Evolutionary conservation across 495 filamentous ascomycete species (phyloP), one percentile per base, ranked within the genome.

Genomic region (Aspergillus sclerotiicarbonarius): DNA sequence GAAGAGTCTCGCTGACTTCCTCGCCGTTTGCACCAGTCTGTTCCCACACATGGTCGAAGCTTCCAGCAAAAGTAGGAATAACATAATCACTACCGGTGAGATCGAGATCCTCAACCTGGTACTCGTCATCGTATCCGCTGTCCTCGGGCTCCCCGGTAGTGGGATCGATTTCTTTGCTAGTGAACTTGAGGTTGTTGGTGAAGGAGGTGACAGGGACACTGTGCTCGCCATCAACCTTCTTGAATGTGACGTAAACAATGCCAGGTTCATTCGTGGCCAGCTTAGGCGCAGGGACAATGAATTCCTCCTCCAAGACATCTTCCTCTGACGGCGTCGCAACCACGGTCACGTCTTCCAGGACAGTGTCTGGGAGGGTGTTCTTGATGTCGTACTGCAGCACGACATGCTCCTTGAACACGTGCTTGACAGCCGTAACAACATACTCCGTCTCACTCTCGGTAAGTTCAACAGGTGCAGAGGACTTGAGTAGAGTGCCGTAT

Each of bases 401-500:
- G 61, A 98, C 82, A 65, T 98, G 89, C 68, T 96, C 90, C 72
- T 92, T 93, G 85, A 96, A 98, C 65, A 98, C 88, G 64, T 99
- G 95, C 77, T 98, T 99, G 73, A 97, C 82, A 9, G 90, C 90
- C 16, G 82, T 82, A 39, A 98, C 95, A 47, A 97, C 92, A 63
- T 99, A 99, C 75, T 99, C 94, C 15, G 94, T 97, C 72, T 98
- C 94, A 59, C 90, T 89, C 72, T 99, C 94, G 20, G 94, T 96
- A 31, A 99, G 83, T 72, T 96, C 93, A 44, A 96, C 89, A 48
- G 88, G 75, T 20, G 83, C 69, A 41, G 90, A 95, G 16, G 92
- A 96, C 70, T 96, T 97, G 76, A 98, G 87, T 21, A 98, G 80
- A 51, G 77, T 78, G 60, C 95, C 95, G 68, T 96, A 96, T 41